Base-by-base conservation (phyloP, 2,329 filamentous ascomycete species). In the Cyphellophora europaea region DNA sequence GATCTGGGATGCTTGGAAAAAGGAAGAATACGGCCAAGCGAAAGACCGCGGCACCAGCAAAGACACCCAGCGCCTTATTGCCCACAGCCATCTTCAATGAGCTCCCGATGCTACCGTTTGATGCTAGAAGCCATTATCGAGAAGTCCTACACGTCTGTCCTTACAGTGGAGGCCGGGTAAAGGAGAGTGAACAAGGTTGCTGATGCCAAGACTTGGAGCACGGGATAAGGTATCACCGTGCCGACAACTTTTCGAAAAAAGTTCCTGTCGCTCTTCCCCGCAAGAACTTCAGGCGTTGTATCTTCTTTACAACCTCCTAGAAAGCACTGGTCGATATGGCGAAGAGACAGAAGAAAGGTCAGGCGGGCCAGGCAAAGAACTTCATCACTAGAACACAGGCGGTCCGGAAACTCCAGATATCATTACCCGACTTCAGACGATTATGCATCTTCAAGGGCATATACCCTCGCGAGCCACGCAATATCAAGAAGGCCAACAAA, bases 361-460 rank as follows among this genome's bases (percentile, higher is more conserved):
- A 83, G 59, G 72, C 88, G 58, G 91, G 91, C 61, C 82, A 86
- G 61, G 87, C 88, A 67, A 94, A 91, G 68, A 98, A 98, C 74
- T 98, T 89, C 70, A 87, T 98, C 52, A 98, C 91, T 38, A 77
- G 91, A 61, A 95, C 89, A 27, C 87, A 95, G 68, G 91, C 91
- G 30, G 86, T 98, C 53, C 86, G 88, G 62, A 98, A 96, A 69
- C 79, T 98, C 44, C 91, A 98, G 66, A 83, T 98, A 63, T 94
- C 84, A 54, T 77, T 98, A 37, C 87, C 88, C 49, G 91, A 98
- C 66, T 98, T 98, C 67, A 81, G 91, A 65, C 82, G 93, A 66
- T 74, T 98, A 58, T 98, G 91, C 68, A 98, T 98, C 62, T 98
- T 94, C 81, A 96, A 96, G 71, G 91, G 88, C 53, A 96, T 98